A percentile compares a stretch with the other conserved stretches of the same genome.
These are phyloP conservation scores for Aspergillus sp. DNA, from an alignment of 2,329 filamentous ascomycete species.

Conservation along the genomic window DNA sequence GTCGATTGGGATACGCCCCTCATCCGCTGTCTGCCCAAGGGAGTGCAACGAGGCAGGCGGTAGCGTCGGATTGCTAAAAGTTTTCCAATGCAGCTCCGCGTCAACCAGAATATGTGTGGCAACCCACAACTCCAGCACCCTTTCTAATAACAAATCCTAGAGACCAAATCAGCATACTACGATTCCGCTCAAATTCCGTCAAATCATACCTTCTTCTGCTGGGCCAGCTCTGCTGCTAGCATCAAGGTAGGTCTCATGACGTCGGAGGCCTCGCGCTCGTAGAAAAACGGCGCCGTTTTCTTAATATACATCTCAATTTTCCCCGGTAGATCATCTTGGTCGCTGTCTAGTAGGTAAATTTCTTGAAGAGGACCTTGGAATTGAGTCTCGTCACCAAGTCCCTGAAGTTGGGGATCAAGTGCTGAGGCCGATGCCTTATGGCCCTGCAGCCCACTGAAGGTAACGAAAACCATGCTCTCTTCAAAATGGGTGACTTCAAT, in stretches of 20 bases:
- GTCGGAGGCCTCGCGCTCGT: conserved; percentile 50
- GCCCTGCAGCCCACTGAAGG: conserved; percentile 45
- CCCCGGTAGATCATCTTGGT: conserved; percentile 50
- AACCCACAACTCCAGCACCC: conserved; percentile 57
- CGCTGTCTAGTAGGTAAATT: conserved; percentile 51
- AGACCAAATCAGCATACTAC: neutral
- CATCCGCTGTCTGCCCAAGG: conserved; percentile 39
- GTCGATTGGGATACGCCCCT: conserved; percentile 42
- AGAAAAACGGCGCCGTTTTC: conserved; percentile 47
- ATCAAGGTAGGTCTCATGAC: conserved; percentile 54
- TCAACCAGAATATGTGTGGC: conserved; percentile 57
- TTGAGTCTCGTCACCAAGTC: conserved; percentile 40
- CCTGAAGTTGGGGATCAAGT: conserved; percentile 43
- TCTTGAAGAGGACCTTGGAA: conserved; percentile 39
- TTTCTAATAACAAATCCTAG: conserved; percentile 49
- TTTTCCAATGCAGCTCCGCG: conserved; percentile 48
- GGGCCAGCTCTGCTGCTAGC: conserved; percentile 38
- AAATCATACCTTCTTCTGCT: conserved; percentile 37
- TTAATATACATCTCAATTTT: conserved; percentile 58
- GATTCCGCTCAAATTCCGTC: neutral
- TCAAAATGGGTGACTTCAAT: conserved; percentile 60
- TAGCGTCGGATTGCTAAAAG: conserved; percentile 49
- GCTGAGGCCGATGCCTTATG: conserved; percentile 38
- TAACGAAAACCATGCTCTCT: conserved; percentile 48
- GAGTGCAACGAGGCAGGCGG: conserved; percentile 37